phyloP scores from a whole-genome alignment of 2,329 filamentous ascomycete species.

The Paecilomyces variotii region DNA sequence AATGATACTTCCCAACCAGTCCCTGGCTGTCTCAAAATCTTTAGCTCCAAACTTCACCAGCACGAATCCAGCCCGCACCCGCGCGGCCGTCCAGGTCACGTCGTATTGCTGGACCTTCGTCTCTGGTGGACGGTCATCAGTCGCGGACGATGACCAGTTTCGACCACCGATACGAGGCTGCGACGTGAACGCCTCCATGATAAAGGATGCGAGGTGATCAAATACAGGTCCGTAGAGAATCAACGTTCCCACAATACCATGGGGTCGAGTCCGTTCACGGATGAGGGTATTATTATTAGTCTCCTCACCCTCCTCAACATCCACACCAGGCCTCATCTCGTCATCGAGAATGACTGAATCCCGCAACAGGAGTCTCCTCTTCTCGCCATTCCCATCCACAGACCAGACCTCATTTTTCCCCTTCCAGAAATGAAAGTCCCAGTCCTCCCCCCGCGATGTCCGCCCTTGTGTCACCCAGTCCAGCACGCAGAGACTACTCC shows the following conservation, averaged over 20 bases:
- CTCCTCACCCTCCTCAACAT: constrained; percentile 22
- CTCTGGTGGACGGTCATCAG: constrained; percentile 28
- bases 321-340: constrained; percentile 31
- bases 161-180: constrained; percentile 75
- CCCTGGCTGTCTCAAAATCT: constrained; percentile 70
- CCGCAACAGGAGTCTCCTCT: constrained; percentile 63
- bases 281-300: constrained; percentile 14
- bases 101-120: constrained; percentile 30
- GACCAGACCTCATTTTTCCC: constrained; percentile 73
- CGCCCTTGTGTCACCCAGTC: constrained; percentile 95
- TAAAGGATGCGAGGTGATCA: constrained; percentile 59
- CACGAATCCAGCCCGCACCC: constrained; percentile 66
- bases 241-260: constrained; percentile 75
- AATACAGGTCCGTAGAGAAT: constrained; percentile 70
- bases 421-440: constrained; percentile 71
- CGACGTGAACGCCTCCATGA: constrained; percentile 68
- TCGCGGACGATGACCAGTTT: constrained; percentile 51
- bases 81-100: constrained; percentile 74
- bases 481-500: constrained; percentile 63
- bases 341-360: constrained; percentile 72
- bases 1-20: constrained; percentile 73
- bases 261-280: constrained; percentile 59
- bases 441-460: constrained; percentile 75
- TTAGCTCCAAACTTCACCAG: constrained; percentile 84
- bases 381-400: constrained; percentile 29